phyloP scores from a whole-genome alignment of 2,329 filamentous ascomycete species.

The Beauveria caledonica region DNA sequence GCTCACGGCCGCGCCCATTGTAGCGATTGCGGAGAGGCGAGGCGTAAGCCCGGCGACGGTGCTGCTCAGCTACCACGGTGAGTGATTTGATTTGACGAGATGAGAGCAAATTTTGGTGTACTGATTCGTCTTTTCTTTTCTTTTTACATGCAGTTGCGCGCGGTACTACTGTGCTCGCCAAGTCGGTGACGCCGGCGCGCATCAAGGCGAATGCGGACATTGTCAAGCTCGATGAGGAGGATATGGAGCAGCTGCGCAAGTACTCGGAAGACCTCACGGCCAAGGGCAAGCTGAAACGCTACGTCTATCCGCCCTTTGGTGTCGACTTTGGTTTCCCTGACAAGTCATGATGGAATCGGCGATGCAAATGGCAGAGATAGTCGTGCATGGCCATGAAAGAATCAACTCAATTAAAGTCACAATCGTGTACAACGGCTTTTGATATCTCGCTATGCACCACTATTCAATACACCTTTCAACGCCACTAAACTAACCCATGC shows the following conservation, averaged over 20 bases:
- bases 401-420: neutral
- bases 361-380: neutral
- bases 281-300: constrained; percentile 48
- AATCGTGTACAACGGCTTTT: neutral
- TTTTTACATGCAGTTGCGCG: constrained; percentile 45
- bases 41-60: constrained; percentile 53
- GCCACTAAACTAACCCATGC: neutral
- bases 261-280: constrained; percentile 44
- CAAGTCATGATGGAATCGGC: constrained; percentile 32
- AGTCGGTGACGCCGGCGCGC: constrained; percentile 59
- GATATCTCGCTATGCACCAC: constrained; percentile 5
- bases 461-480: neutral
- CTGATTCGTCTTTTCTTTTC: neutral
- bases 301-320: constrained; percentile 62
- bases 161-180: constrained; percentile 63
- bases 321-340: constrained; percentile 67
- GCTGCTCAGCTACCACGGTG: constrained; percentile 64
- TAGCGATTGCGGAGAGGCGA: constrained; percentile 57
- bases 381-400: neutral
- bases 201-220: constrained; percentile 64
- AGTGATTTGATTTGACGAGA: neutral
- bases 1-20: constrained; percentile 52
- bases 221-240: constrained; percentile 55
- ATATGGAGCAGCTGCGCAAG: constrained; percentile 49
- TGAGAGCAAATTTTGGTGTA: neutral